Evolutionary conservation across 2,329 filamentous ascomycete species (phyloP).

Genomic region (Lachnellula occidentalis): DNA sequence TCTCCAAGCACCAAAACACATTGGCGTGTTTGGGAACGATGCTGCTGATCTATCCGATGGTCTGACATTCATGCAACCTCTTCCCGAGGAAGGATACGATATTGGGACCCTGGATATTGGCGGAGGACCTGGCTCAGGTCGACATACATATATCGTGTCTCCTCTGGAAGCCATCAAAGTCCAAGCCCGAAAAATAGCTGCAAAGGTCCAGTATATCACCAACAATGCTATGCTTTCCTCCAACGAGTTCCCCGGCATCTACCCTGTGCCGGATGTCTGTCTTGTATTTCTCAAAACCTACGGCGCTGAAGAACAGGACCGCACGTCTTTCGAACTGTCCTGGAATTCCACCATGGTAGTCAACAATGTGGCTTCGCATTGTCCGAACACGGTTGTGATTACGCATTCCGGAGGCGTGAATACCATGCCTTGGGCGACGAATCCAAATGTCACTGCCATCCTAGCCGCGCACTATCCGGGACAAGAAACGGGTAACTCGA

Average conservation of each 20-base stretch:
- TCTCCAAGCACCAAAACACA: conserved; percentile 38
- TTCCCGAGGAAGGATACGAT: conserved; percentile 1
- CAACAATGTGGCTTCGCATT: conserved; percentile 42
- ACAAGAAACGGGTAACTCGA: conserved; percentile 54
- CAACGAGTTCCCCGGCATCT: conserved; percentile 32
- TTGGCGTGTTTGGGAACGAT: conserved; percentile 59
- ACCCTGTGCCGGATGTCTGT: conserved; percentile 55
- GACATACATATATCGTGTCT: conserved; percentile 55
- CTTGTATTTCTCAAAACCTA: conserved; percentile 61
- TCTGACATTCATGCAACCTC: conserved; percentile 35
- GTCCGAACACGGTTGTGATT: conserved; percentile 58
- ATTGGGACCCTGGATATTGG: conserved; percentile 18
- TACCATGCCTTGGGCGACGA: conserved; percentile 51
- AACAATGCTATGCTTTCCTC: conserved; percentile 8
- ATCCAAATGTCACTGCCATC: conserved; percentile 56
- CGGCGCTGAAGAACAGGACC: conserved; percentile 65
- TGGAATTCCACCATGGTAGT: conserved; percentile 17
- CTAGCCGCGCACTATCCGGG: conserved; percentile 54
- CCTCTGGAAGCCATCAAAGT: conserved; percentile 51
- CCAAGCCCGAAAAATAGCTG: conserved; percentile 3
- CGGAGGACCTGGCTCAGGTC: conserved; percentile 37
- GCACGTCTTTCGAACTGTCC: conserved; percentile 32
- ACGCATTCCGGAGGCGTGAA: conserved; percentile 62
- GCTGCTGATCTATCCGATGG: conserved; percentile 49
- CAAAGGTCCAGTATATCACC: conserved; percentile 14